These are phyloP conservation scores for Vaucheria bursata DNA, from an alignment of 352 stramenopile genomes.

Conservation along the genomic window DNA sequence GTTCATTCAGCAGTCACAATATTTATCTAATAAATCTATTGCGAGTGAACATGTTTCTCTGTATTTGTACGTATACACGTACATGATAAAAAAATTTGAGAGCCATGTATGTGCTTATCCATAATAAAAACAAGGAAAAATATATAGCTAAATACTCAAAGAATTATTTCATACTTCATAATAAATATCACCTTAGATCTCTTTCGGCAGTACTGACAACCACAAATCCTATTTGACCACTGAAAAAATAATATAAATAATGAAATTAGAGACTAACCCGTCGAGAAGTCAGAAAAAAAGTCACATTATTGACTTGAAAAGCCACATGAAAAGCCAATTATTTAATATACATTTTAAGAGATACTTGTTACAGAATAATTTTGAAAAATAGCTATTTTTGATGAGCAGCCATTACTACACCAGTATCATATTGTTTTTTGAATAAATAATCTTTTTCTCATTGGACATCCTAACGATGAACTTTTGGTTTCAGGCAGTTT, in stretches of 20 bases:
- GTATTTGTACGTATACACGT: background rate
- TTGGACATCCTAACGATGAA: too few relatives aligned
- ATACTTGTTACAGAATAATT: background rate
- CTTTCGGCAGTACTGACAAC: constrained; percentile 50
- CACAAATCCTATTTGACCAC: constrained; percentile 96
- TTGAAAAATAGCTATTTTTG: background rate
- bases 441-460: too few relatives aligned
- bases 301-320: background rate
- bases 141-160: background rate
- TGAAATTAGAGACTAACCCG: background rate
- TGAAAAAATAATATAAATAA: background rate
- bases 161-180: background rate
- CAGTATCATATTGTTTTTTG: background rate
- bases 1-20: background rate
- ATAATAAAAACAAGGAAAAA: background rate
- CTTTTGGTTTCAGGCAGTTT: too few relatives aligned
- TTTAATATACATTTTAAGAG: background rate
- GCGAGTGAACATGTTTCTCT: background rate
- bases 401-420: background rate
- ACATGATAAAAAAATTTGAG: constrained; percentile 1
- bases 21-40: background rate
- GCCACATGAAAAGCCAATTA: background rate
- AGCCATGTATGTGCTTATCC: background rate
- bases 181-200: constrained; percentile 14
- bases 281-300: background rate